Base-by-base conservation (phyloP, 495 filamentous ascomycete genomes). In the Penicillium coffeae region DNA sequence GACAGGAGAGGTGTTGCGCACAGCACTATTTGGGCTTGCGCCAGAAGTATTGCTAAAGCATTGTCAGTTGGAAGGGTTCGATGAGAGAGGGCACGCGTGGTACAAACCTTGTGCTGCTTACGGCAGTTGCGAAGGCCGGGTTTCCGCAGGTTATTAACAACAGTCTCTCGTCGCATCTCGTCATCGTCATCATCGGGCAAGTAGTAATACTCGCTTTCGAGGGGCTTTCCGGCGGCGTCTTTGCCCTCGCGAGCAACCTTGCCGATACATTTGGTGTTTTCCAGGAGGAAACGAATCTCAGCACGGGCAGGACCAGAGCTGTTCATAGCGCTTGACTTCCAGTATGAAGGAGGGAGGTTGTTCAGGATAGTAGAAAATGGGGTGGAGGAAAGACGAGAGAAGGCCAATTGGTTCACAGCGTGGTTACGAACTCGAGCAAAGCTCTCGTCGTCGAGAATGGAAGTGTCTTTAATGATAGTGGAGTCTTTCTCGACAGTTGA, bases 191-290 rank as follows among this genome's bases (percentile, higher is more conserved):
- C 77, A 63, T 98, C 93, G 2, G 92, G 86, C n/a, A 96, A 78
- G 63, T 98, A 98, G 63, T 96, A 97, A 59, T 90, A 98, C 68
- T 98, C 91, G 70, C 84, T 90, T 74, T 98, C 92, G 8, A 98
- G 80, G 6, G 83, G 76, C 73, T 96, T 91, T 51, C 93, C 93
- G 0, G 93, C 93, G 13, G 93, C 93, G 70, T 98, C 93, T 64
- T 96, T 98, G 60, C 93, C 93, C 62, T 90, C 85, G 30, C 93
- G 83, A 39, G 81, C 77, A 55, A 98, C 94, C 59, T 92, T 83
- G 22, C 93, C 93, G 41, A 96, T 81, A 56, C 87, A 94, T 18
- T 79, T 68, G 19, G 85, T 86, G 13, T 69, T 66, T 57, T 88
- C 84, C 33, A 97, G 80, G 45, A 95, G 73, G 30, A 66, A 66